phyloP scores from a whole-genome alignment of 495 filamentous ascomycete genomes.

The Copromyces sp. region DNA sequence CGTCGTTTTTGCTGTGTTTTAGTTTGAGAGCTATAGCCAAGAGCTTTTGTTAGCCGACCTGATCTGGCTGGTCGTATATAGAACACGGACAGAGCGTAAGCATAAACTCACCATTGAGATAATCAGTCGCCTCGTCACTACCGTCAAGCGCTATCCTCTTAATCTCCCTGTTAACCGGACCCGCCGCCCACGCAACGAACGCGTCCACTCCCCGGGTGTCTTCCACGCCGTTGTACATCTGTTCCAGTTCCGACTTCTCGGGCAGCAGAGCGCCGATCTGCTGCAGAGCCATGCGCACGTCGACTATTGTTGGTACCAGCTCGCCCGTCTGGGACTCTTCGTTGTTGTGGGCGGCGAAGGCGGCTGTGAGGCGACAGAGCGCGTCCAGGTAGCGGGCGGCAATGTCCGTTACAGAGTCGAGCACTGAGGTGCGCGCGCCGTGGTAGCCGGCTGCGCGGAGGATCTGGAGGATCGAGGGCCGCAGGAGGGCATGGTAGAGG shows the following conservation, averaged over 20 bases:
- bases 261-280: constrained; percentile 62
- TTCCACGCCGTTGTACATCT: constrained; percentile 39
- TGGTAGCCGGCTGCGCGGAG: constrained; percentile 82
- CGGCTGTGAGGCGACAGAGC: constrained; percentile 53
- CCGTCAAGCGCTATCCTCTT: constrained; percentile 45
- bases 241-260: constrained; percentile 34
- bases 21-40: constrained; percentile 54
- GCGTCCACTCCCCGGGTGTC: constrained; percentile 64
- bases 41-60: not conserved
- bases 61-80: not conserved
- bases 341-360: constrained; percentile 43
- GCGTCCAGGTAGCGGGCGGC: constrained; percentile 61
- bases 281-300: constrained; percentile 73
- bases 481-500: constrained; percentile 67
- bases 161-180: constrained; percentile 61
- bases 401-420: constrained; percentile 70
- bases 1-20: constrained; percentile 69
- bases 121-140: constrained; percentile 50
- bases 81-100: not conserved
- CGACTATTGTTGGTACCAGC: constrained; percentile 47
- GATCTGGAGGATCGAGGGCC: constrained; percentile 74
- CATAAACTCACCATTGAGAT: constrained; percentile 46
- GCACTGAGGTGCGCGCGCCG: constrained; percentile 57
- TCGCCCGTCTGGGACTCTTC: constrained; percentile 16
- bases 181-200: constrained; percentile 64